Evolutionary conservation across 106 monocot genomes (phyloP), one percentile per base, ranked within the genome.

Genomic region (Alisma plantagoaquatica): DNA sequence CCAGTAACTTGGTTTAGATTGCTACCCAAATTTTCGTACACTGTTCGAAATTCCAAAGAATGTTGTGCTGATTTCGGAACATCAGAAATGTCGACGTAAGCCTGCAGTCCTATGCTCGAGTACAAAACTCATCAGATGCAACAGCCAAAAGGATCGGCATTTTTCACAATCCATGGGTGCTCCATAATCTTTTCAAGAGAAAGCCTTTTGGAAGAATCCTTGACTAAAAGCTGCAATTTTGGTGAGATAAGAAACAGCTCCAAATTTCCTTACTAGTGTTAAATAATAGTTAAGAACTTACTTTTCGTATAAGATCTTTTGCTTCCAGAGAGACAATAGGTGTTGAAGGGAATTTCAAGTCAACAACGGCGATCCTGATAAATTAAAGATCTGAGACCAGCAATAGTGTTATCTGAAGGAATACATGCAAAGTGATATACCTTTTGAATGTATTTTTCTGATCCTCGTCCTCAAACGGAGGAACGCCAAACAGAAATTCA

Each of bases 381-480:
- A 14, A 10, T 67, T 43, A 45, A 33, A 21, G 9, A 38, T 38
- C 6, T 38, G 35, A 7, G 6, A 38, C 6, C 35, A 7, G 35
- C 35, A 7, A 14, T 14, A 38, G 14, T 6, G 48, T 1, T 14
- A 38, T 6, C 35, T 38, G 35, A 14, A 7, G 6, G 35, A 38
- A 38, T n/a, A 38, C 35, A 19, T 5, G 3, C 18, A 56, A 61
- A 12, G 22, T 41, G 10, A 1, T 23, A 29, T 74, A 96, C 96
- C 89, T 98, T 61, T 55, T 70, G 11, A 78, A 70, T 19, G 89
- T 98, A 43, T 73, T 88, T 51, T 51, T 30, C 47, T 98, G 78
- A 45, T 84, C 81, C 2, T 78, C 84, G 12, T 75, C 81, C 77
- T 98, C 96, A 49, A 98, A 98, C 51, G 96, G 96, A 41, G 96